Percentiles rank a stretch among this genome's conserved stretches.
phyloP scores from a whole-genome alignment of 139 green algal genomes.

The Pleodorina starrii region DNA sequence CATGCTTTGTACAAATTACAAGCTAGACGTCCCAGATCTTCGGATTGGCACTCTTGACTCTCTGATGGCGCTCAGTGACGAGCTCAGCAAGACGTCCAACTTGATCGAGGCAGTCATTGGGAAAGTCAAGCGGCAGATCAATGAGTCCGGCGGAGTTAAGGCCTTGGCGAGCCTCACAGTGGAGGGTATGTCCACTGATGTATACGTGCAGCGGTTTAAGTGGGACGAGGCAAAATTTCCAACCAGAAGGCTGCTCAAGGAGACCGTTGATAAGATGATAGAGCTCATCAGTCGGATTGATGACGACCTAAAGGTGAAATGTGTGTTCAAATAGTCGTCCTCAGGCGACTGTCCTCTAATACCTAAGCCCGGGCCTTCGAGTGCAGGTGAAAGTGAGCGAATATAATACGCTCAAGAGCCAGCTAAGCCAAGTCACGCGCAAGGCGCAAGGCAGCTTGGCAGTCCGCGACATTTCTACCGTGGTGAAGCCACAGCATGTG shows the following conservation, averaged over 20 bases:
- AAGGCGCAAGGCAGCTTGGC: slow-evolving; percentile 92
- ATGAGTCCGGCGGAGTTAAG: slow-evolving; percentile 44
- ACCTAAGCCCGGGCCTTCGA: not conserved
- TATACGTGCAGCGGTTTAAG: slow-evolving; percentile 87
- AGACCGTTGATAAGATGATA: slow-evolving; percentile 92
- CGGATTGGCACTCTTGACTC: slow-evolving; percentile 95
- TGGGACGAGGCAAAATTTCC: slow-evolving; percentile 99
- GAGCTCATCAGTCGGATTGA: slow-evolving; percentile 93
- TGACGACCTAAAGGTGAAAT: slow-evolving; percentile 96
- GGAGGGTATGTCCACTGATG: slow-evolving; percentile 79
- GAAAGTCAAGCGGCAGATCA: slow-evolving; percentile 85
- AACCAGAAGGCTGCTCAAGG: slow-evolving; percentile 83
- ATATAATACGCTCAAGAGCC: slow-evolving; percentile 87
- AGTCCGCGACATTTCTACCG: slow-evolving; percentile 73
- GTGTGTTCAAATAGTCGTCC: not conserved
- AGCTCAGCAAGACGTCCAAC: slow-evolving; percentile 89
- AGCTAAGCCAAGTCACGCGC: slow-evolving; percentile 79
- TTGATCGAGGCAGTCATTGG: slow-evolving; percentile 87
- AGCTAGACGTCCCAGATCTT: slow-evolving; percentile 92
- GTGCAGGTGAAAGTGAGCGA: slow-evolving; percentile 84
- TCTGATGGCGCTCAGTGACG: slow-evolving; percentile 93
- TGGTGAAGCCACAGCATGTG: slow-evolving; percentile 81
- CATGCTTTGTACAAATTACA: slow-evolving; percentile 71
- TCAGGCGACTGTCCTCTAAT: not conserved
- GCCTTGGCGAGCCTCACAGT: slow-evolving; percentile 57